Percentiles rank a stretch among this genome's conserved stretches.
Conservation (phyloP, 2,329 filamentous ascomycete species). For the Claviceps arundinis region DNA sequence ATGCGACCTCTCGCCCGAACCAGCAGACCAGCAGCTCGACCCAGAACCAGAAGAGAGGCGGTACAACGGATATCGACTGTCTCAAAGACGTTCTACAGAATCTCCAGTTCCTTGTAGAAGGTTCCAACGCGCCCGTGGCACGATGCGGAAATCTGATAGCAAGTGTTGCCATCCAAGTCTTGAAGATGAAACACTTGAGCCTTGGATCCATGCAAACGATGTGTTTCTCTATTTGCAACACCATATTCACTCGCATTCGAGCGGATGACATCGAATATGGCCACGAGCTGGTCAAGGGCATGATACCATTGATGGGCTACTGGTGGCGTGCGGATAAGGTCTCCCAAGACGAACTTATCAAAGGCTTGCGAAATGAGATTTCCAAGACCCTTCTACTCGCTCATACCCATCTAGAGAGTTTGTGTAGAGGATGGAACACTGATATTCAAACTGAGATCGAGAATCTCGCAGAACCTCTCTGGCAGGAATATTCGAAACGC, state of each 20-base stretch:
- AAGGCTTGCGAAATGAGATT: conserved; percentile 61
- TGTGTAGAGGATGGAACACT: conserved; percentile 31
- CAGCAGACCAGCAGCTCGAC: conserved; percentile 16
- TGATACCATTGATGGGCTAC: conserved; percentile 58
- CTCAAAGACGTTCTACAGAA: conserved; percentile 40
- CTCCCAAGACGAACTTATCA: conserved; percentile 46
- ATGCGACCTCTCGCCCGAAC: conserved; percentile 16
- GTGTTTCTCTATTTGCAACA: conserved; percentile 65
- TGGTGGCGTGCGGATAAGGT: conserved; percentile 66
- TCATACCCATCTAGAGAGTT: conserved; percentile 47
- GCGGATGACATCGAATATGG: conserved; percentile 56
- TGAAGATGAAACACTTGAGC: conserved; percentile 44
- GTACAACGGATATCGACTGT: conserved; percentile 18
- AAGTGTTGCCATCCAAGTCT: conserved; percentile 41
- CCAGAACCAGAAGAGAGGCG: conserved; percentile 17
- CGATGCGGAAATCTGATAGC: conserved; percentile 43
- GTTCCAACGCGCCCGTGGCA: conserved; percentile 54
- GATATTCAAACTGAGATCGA: conserved; percentile 38
- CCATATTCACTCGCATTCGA: conserved; percentile 49
- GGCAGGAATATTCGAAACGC: conserved; percentile 63
- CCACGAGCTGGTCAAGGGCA: conserved; percentile 40
- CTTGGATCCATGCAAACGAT: conserved; percentile 54
- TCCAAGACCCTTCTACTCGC: conserved; percentile 57
- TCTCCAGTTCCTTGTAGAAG: conserved; percentile 48
- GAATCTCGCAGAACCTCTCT: conserved; percentile 57